Evolutionary conservation across 1,284 basidiomycete genomes (phyloP), one percentile per base, ranked within the genome.

Genomic region (Leccinum pachyderme): DNA sequence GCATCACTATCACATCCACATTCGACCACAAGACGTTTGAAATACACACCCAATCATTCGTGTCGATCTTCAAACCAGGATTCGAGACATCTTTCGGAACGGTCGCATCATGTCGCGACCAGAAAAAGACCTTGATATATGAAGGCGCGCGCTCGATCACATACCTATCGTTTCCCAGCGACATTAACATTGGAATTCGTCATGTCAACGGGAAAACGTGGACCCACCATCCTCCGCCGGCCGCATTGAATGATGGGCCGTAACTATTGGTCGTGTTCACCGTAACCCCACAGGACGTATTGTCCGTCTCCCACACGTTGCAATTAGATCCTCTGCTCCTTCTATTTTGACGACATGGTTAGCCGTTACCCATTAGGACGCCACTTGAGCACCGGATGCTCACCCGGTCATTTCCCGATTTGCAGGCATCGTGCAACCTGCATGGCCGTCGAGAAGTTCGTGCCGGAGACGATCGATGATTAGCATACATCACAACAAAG

Each of bases 281-380:
- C 33, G 73, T 67, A 27, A 89, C 86, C n/a, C 83, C 82, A 61
- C 89, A 91, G 0, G 86, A 86, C 0, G 75, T 69, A 62, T 90
- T 90, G 58, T 72, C 72, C 32, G 78, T 82, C 7, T 73, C 74
- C 25, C 77, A 75, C 4, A 77, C 77, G 54, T 86, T 75, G 64
- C 90, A 92, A 62, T 86, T 76, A 28, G 74, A 78, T 25, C 69
- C 69, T 3, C 63, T 53, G 3, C 72, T 56, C 0, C 71, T 76
- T 29, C 80, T 83, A 54, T 35, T 9, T 8, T 9, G 12, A 5
- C 13, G 15, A 15, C 25, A 27, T 8, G 24, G 43, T 45, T 25
- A 45, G 5, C 43, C 28, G 11, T 25, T n/a, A 37, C 25, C 11
- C 22, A 47, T 22, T 2, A 32, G 32, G 2, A 24, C 4, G 33